These are phyloP conservation scores for Bisporella sp. DNA, from an alignment of 2,329 filamentous ascomycete species.

Conservation along the genomic window DNA sequence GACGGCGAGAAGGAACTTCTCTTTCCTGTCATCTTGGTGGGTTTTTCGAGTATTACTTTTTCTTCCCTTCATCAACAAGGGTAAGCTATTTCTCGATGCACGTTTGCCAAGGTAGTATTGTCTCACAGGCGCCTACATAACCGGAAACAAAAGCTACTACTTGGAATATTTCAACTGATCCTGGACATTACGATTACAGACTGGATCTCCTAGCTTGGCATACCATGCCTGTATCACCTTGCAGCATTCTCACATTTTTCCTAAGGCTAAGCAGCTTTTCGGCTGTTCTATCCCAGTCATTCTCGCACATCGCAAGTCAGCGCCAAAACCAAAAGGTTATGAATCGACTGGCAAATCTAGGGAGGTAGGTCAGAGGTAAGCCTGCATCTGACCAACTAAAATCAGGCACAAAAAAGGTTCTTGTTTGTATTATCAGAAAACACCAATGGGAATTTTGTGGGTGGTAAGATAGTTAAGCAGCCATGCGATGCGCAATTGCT, in stretches of 20 bases:
- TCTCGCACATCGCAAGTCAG: too few species aligned
- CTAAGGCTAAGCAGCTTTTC: too few species aligned
- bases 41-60: constrained; percentile 37
- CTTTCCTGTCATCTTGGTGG: constrained; percentile 31
- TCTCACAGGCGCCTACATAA: neutral
- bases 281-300: too few species aligned
- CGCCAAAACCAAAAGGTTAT: too few species aligned
- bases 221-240: too few species aligned
- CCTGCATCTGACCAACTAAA: constrained; percentile 23
- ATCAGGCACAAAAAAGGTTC: constrained; percentile 14
- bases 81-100: constrained; percentile 29
- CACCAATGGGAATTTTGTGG: constrained; percentile 6
- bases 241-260: too few species aligned
- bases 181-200: too few species aligned
- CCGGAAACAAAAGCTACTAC: too few species aligned
- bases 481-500: constrained; percentile 19
- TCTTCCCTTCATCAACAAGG: constrained; percentile 30
- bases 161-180: too few species aligned
- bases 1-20: constrained; percentile 21
- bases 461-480: constrained; percentile 23
- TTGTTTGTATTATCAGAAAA: constrained; percentile 26
- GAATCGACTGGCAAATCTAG: too few species aligned
- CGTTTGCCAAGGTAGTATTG: constrained; percentile 26
- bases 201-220: too few species aligned
- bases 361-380: constrained; percentile 46